A percentile compares a stretch with the other conserved stretches of the same genome.
phyloP scores from a whole-genome alignment of 257 asterid genomes.

The Salvia miltiorrhiza region DNA sequence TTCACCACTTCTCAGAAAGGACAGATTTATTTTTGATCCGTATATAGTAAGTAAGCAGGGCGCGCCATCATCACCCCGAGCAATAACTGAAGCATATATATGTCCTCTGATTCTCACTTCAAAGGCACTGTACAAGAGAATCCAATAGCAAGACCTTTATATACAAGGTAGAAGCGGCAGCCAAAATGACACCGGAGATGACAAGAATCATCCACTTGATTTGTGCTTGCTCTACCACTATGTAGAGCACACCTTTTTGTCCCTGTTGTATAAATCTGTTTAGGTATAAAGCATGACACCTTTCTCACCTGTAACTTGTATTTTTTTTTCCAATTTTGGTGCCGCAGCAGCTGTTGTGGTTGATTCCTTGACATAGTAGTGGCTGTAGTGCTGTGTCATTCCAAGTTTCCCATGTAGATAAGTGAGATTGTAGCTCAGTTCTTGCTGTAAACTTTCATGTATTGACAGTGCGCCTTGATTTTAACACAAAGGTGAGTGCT shows the following conservation, averaged over 20 bases:
- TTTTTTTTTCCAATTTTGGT: slow-evolving; percentile 20
- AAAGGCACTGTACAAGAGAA: too few species aligned
- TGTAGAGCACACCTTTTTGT: too few species aligned
- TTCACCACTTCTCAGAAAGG: neutral
- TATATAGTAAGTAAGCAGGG: slow-evolving; percentile 5
- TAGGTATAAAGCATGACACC: neutral
- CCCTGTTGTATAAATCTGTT: slow-evolving; percentile 7
- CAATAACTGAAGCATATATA: neutral
- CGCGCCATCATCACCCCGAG: neutral
- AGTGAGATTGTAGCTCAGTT: neutral
- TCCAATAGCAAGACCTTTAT: neutral
- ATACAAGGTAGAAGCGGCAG: slow-evolving; percentile 15
- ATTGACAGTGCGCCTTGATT: neutral
- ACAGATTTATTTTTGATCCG: slow-evolving; percentile 1
- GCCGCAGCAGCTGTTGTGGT: neutral
- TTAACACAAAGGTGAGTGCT: neutral
- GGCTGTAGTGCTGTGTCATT: too few species aligned
- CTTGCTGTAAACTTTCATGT: neutral
- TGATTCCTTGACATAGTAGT: neutral
- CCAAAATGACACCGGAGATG: neutral
- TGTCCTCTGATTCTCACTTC: neutral
- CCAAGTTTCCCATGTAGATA: slow-evolving; percentile 10
- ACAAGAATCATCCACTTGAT: neutral
- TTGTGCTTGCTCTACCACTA: too few species aligned
- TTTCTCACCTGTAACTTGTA: neutral